Conservation (phyloP, 2,329 filamentous ascomycete genomes). For the Monilinia laxa region DNA sequence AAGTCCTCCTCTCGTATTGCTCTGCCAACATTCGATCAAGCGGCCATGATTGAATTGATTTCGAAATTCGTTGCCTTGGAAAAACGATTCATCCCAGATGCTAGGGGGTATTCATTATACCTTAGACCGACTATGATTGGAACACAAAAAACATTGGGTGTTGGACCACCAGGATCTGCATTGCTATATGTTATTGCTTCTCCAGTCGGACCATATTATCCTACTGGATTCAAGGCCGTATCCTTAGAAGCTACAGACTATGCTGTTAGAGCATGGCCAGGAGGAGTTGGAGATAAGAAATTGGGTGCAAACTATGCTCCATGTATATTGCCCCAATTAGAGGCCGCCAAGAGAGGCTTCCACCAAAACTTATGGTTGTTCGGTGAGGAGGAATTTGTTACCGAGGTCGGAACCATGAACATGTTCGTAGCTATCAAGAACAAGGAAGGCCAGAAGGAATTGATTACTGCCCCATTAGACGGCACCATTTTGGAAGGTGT, state of each 20-base stretch:
- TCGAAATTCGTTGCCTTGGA: slow-evolving; percentile 77
- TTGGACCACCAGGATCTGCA: slow-evolving; percentile 87
- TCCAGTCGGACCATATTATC: slow-evolving; percentile 96
- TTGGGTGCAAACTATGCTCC: slow-evolving; percentile 99
- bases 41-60: slow-evolving; percentile 77
- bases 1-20: slow-evolving; percentile 89
- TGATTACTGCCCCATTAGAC: slow-evolving; percentile 92
- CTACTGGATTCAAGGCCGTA: slow-evolving; percentile 96
- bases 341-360: slow-evolving; percentile 87
- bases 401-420: slow-evolving; percentile 99
- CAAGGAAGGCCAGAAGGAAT: slow-evolving; percentile 84
- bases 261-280: slow-evolving; percentile 95
- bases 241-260: slow-evolving; percentile 95
- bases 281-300: slow-evolving; percentile 97
- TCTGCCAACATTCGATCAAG: slow-evolving; percentile 77
- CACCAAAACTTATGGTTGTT: slow-evolving; percentile 99
- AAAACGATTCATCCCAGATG: slow-evolving; percentile 82
- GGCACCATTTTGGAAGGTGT: slow-evolving; percentile 96
- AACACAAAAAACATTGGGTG: slow-evolving; percentile 89
- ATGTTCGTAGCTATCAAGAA: slow-evolving; percentile 85
- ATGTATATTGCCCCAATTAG: slow-evolving; percentile 92
- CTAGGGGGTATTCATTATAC: slow-evolving; percentile 90
- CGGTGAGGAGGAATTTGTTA: slow-evolving; percentile 91
- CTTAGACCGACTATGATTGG: slow-evolving; percentile 96
- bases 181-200: slow-evolving; percentile 94